Conservation (phyloP, 1,284 basidiomycete species). For the Pyrrhoderma noxium region DNA sequence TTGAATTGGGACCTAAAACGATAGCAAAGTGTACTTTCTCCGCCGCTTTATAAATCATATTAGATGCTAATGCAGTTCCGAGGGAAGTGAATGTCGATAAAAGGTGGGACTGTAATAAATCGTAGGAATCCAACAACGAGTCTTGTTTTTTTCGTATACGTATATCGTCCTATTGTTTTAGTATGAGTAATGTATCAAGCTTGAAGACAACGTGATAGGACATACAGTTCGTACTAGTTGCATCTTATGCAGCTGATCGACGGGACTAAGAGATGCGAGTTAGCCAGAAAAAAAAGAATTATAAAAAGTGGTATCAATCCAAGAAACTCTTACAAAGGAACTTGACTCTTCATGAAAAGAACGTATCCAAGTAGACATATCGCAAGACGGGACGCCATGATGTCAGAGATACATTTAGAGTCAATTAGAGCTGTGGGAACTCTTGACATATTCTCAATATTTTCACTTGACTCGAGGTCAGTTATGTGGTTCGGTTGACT, state of each 20-base stretch:
- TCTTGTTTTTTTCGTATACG: conserved; percentile 48
- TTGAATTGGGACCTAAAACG: conserved; percentile 55
- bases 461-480: not conserved
- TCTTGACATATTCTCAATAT: not conserved
- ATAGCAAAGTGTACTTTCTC: conserved; percentile 41
- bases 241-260: conserved; percentile 51
- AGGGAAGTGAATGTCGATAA: conserved; percentile 64
- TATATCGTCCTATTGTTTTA: conserved; percentile 31
- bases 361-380: conserved; percentile 56
- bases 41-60: not conserved
- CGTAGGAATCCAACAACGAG: conserved; percentile 55
- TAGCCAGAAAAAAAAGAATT: not conserved
- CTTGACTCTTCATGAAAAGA: conserved; percentile 65
- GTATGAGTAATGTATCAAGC: not conserved
- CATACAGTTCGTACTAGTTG: conserved; percentile 33
- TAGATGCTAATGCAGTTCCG: conserved; percentile 50
- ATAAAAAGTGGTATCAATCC: not conserved
- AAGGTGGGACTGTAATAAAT: conserved; percentile 64
- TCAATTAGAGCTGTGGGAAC: conserved; percentile 43
- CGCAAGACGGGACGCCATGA: conserved; percentile 54
- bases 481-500: too few species aligned
- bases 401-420: conserved; percentile 41
- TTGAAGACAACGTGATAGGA: not conserved
- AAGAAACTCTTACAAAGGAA: conserved; percentile 55
- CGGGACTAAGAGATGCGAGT: conserved; percentile 38